Evolutionary conservation across 78 protist species (phyloP).

Genomic region (Andalucia godoyi): DNA sequence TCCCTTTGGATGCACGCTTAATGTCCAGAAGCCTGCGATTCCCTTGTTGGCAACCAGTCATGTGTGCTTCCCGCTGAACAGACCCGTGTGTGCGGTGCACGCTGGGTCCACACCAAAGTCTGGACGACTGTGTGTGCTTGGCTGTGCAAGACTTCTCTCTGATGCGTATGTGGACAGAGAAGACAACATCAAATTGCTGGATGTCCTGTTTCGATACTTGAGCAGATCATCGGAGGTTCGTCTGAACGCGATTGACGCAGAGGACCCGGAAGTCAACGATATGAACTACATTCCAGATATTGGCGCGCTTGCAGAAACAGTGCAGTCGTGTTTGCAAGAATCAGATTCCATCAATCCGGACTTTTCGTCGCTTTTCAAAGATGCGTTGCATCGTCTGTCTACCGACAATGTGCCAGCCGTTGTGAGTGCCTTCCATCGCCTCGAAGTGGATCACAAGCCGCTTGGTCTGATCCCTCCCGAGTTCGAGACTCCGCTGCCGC

Average conservation of each 20-base stretch:
- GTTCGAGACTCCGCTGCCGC: conserved; percentile 65
- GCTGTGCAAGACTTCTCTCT: conserved; percentile 24
- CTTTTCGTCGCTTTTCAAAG: conserved; percentile 44
- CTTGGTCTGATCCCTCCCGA: conserved; percentile 69
- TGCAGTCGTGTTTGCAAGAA: conserved; percentile 38
- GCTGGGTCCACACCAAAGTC: not conserved
- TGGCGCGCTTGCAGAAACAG: conserved; percentile 28
- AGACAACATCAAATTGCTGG: conserved; percentile 36
- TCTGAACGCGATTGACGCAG: conserved; percentile 31
- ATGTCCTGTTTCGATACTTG: conserved; percentile 22
- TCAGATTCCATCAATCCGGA: conserved; percentile 41
- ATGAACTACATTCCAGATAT: conserved; percentile 43
- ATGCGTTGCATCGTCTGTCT: conserved; percentile 27
- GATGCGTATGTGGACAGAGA: conserved; percentile 48
- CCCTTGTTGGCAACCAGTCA: conserved; percentile 54
- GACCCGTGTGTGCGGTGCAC: conserved; percentile 37
- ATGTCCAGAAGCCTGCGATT: conserved; percentile 66
- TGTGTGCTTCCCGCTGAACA: conserved; percentile 47
- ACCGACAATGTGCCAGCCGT: conserved; percentile 43
- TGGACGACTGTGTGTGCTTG: conserved; percentile 37
- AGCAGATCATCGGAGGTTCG: not conserved
- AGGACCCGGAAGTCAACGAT: conserved; percentile 34
- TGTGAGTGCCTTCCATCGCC: conserved; percentile 20
- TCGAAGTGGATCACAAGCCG: conserved; percentile 52
- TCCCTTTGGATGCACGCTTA: conserved; percentile 59